Evolutionary conservation across 2,329 filamentous ascomycete species (phyloP).

Genomic region (Dactylella cylindrospora): DNA sequence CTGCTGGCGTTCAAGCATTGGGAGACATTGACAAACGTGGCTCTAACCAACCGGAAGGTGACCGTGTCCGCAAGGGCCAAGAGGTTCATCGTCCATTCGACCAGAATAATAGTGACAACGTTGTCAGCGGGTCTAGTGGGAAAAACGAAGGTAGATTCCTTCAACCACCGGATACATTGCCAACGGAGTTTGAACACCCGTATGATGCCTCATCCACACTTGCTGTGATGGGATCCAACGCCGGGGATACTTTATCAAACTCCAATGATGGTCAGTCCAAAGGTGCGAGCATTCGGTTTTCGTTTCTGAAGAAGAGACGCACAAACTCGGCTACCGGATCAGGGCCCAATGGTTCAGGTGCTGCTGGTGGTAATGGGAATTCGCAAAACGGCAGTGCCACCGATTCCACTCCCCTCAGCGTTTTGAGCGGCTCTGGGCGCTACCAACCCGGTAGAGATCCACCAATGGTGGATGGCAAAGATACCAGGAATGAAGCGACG

Average conservation of each 20-base stretch:
- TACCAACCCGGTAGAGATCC: neutral
- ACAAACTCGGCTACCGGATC: neutral
- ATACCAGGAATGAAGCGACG: conserved; percentile 23
- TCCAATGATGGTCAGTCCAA: neutral
- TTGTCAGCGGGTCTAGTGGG: no score
- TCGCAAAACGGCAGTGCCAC: neutral
- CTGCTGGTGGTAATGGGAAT: neutral
- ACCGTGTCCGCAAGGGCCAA: conserved; percentile 1
- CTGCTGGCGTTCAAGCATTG: conserved; percentile 14
- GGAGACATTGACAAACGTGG: conserved; percentile 16
- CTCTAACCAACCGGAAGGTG: conserved; percentile 10
- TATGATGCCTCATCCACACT: neutral
- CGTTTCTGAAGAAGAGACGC: conserved; percentile 13
- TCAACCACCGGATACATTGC: neutral
- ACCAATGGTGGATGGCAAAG: conserved; percentile 14
- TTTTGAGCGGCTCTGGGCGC: neutral
- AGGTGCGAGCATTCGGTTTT: conserved; percentile 1
- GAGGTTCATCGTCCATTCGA: conserved; percentile 4
- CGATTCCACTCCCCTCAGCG: conserved; percentile 9
- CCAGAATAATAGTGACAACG: no score
- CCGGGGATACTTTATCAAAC: neutral
- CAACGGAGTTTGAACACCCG: neutral
- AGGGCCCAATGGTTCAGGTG: neutral
- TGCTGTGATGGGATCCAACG: neutral
- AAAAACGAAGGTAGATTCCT: neutral